Conservation (phyloP, 2,329 filamentous ascomycete genomes). For the Fusarium sp. region DNA sequence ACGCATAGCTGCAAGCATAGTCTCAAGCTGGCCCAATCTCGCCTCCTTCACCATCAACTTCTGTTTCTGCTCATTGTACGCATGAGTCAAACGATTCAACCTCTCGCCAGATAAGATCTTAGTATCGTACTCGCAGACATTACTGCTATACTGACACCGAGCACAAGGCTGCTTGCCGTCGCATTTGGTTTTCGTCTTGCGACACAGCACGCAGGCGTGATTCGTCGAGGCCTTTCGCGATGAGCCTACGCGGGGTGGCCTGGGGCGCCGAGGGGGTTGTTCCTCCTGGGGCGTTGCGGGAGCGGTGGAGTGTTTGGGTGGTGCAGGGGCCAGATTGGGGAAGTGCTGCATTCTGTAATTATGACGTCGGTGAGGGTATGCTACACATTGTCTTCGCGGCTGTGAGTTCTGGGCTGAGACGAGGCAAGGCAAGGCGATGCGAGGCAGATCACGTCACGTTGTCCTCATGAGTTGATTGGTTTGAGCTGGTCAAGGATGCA, state of each 20-base stretch:
- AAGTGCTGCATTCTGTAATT: slow-evolving; percentile 1
- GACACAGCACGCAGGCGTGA: slow-evolving; percentile 15
- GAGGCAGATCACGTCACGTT: slow-evolving; percentile 1
- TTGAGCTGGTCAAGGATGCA: background rate
- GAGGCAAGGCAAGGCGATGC: background rate
- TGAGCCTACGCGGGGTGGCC: background rate
- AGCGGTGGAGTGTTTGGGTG: background rate
- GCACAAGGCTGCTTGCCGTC: slow-evolving; percentile 20
- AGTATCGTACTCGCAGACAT: slow-evolving; percentile 19
- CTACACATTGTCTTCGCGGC: background rate
- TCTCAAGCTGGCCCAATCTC: slow-evolving; percentile 23
- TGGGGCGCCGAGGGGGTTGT: background rate
- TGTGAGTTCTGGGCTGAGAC: background rate
- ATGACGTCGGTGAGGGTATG: slow-evolving; percentile 28
- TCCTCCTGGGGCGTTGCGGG: too few species aligned
- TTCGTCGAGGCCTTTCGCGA: slow-evolving; percentile 18
- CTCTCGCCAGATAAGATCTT: slow-evolving; percentile 19
- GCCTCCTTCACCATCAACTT: slow-evolving; percentile 17
- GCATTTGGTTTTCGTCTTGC: slow-evolving; percentile 27
- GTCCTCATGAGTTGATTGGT: background rate
- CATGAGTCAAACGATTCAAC: slow-evolving; percentile 13
- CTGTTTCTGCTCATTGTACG: slow-evolving; percentile 22
- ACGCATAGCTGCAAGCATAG: slow-evolving; percentile 21
- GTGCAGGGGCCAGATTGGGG: slow-evolving; percentile 16
- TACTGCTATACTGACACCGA: slow-evolving; percentile 5